A percentile compares a stretch with the other conserved stretches of the same genome.
These are phyloP conservation scores for Sanghuangporus weigelae DNA, from an alignment of 1,284 basidiomycete genomes.

Conservation along the genomic window DNA sequence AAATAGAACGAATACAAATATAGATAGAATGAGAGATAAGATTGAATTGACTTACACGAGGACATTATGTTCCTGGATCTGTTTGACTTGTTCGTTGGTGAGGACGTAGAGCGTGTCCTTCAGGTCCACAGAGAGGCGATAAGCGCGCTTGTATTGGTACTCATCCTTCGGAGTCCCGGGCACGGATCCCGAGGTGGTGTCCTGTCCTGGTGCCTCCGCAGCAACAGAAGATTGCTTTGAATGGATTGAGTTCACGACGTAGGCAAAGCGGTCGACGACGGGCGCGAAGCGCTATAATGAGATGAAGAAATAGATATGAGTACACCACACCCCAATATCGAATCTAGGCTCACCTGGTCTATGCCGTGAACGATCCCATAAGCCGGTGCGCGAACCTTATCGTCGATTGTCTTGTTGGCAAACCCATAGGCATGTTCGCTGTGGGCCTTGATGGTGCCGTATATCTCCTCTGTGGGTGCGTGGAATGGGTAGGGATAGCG, in stretches of 20 bases:
- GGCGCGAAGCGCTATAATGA: slow-evolving; percentile 56
- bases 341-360: slow-evolving; percentile 52
- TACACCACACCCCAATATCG: slow-evolving; percentile 6
- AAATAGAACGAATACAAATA: background rate
- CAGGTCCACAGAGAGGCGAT: slow-evolving; percentile 56
- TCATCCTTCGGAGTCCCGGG: slow-evolving; percentile 25
- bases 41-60: slow-evolving; percentile 45
- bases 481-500: slow-evolving; percentile 73
- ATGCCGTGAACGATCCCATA: slow-evolving; percentile 59
- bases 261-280: slow-evolving; percentile 64
- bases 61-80: slow-evolving; percentile 60
- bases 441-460: slow-evolving; percentile 50
- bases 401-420: slow-evolving; percentile 63
- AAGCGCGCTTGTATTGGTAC: slow-evolving; percentile 72
- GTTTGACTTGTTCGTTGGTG: slow-evolving; percentile 66
- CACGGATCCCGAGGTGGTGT: slow-evolving; percentile 16
- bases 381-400: slow-evolving; percentile 58
- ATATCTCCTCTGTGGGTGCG: slow-evolving; percentile 63
- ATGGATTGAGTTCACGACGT: slow-evolving; percentile 50
- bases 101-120: slow-evolving; percentile 57
- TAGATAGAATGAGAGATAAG: background rate
- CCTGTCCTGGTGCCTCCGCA: slow-evolving; percentile 2
- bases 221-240: slow-evolving; percentile 32
- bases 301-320: slow-evolving; percentile 16
- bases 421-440: slow-evolving; percentile 49